Evolutionary conservation across 495 filamentous ascomycete species (phyloP).

Genomic region (Penicillium turbatum): DNA sequence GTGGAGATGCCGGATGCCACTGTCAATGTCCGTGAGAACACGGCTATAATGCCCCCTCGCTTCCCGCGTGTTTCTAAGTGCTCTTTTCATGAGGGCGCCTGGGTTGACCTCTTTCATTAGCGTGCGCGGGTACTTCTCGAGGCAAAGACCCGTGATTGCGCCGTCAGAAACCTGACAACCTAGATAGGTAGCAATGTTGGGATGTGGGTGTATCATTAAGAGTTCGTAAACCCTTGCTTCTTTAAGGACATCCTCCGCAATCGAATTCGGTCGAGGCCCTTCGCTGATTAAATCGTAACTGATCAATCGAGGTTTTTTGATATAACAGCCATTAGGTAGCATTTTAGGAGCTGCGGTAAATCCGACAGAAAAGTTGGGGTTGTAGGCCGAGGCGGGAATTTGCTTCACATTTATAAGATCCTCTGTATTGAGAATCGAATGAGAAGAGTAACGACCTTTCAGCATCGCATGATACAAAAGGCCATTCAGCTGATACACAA

Average conservation of each 20-base stretch:
- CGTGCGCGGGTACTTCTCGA: neutral
- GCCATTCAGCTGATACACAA: too few species aligned
- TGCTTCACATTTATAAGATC: too few species aligned
- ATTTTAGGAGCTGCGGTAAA: neutral
- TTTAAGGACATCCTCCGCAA: neutral
- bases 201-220: neutral
- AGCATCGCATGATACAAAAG: too few species aligned
- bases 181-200: neutral
- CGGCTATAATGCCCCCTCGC: neutral
- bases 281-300: neutral
- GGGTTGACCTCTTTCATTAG: conserved; percentile 2
- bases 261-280: neutral
- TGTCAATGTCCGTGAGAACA: neutral
- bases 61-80: neutral
- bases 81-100: neutral
- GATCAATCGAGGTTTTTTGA: neutral
- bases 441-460: too few species aligned
- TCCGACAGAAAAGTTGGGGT: too few species aligned
- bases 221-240: neutral
- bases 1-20: conserved; percentile 1
- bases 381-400: too few species aligned
- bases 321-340: neutral
- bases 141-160: conserved; percentile 1
- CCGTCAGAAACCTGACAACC: conserved; percentile 1
- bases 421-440: too few species aligned